Evolutionary conservation across 208 protist species (phyloP), one percentile per base, ranked within the genome.

Genomic region (Wallacemonas rigidus): DNA sequence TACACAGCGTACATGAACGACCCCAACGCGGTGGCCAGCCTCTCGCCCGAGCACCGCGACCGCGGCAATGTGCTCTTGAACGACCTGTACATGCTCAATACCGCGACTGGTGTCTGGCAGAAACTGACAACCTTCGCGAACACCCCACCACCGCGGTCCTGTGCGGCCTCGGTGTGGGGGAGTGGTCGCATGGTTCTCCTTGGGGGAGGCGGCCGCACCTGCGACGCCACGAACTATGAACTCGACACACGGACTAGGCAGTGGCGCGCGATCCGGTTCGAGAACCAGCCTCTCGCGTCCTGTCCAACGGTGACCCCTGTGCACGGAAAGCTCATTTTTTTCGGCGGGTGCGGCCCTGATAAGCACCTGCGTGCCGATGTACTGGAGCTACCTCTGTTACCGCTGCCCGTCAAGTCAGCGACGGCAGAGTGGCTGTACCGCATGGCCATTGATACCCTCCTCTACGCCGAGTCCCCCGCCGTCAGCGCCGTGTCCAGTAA

Each of bases 51-150:
- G 71, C 43, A 53, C 12, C 41, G 39, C 11, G 54, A 56, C 15
- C 54, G 72, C 11, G 65, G 51, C 68, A 45, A 69, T 9, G 75
- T 65, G 60, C 43, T 84, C 56, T 64, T 89, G 14, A 86, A 83
- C 63, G 81, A 89, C 60, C 43, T 85, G n/a, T 70, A 79, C 81
- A 51, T 86, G 11, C 73, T 83, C 11, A 76, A 86, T 36, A 63
- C 86, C 12, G 75, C 84, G 2, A 86, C 84, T 0, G 84, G 84
- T 0, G 55, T 86, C 57, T 89, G 84, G 84, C 74, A 79, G 35
- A 15, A 57, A 0, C 69, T 86, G 12, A 53, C 58, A 35, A 56
- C 61, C 54, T 61, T 65, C 5, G 74, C 75, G 14, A 71, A 77
- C 36, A 39, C 72, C 14, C 84, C 84, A 1, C 77, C 75, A 5